Evolutionary conservation across 257 asterid species (phyloP), one percentile per base, ranked within the genome.

Genomic region (Gentiana straminea): DNA sequence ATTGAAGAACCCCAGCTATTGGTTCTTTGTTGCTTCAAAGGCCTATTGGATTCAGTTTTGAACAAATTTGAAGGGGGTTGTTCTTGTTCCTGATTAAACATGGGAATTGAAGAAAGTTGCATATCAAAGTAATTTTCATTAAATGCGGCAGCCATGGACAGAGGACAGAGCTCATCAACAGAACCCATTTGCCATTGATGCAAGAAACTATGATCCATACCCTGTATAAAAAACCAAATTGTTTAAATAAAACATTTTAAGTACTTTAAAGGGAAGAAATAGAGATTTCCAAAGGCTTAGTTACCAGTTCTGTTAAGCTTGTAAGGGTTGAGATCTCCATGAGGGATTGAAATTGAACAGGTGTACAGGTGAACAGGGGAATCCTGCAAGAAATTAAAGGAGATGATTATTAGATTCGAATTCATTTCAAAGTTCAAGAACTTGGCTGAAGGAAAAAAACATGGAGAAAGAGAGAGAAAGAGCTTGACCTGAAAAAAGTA

Each of bases 221-320:
- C 94, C 95, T 86, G 61, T 7, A n/a, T 48, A 48, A 9, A 24
- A 59, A 38, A 3, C 49, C 33, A 35, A 37, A 12, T 12, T 0
- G 7, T 39, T 6, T 1, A 45, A 52, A n/a, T 11, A 51, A 7
- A 11, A 55, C 12, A 35, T 51, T 37, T 54, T 13, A 8, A 35
- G 52, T 36, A 11, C 1, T 51, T 33, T 15, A 5, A 39, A 3
- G 11, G 47, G 3, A 43, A 15, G 15, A 60, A 38, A n/a, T 15
- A 35, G 4, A 3, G 11, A 10, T 46, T 8, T 52, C 10, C 51
- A 32, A 8, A 55, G 24, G 24, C 24, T 24, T 24, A 24, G 73
- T 82, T 77, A 86, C 94, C 78, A 79, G 52, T 60, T 83, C 84
- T 59, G 83, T 71, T 13, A 75, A 67, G 70, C 70, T 71, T 77